Evolutionary conservation across 2,329 filamentous ascomycete genomes (phyloP), one percentile per base, ranked within the genome.

Genomic region (Talaromyces piceae): DNA sequence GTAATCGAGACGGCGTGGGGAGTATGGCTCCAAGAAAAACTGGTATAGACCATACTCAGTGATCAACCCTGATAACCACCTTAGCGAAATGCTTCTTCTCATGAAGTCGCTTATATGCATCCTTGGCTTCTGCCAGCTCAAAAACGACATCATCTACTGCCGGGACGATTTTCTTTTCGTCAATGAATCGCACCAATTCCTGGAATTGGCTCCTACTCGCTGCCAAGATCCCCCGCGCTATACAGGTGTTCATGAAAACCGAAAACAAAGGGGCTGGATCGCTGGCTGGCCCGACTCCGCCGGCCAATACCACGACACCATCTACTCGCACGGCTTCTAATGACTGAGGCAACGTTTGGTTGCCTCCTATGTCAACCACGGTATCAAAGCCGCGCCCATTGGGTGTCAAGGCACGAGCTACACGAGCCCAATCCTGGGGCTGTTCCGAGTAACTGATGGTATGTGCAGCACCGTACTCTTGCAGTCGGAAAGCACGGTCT

Each of bases 401-500:
- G 2, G 50, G 50, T 0, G 73, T 76, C 41, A 75, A 59, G 2
- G 54, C 55, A 26, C 63, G 59, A 3, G 71, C 71, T 52, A 74
- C 68, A 2, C 59, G 51, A 0, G 58, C 63, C 73, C 73, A 73
- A 45, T 72, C 68, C 3, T 43, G 48, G 0, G 67, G 66, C 5
- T 66, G 2, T 57, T 65, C 3, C 58, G 67, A 66, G 59, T 76
- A 77, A 58, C 77, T 77, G 61, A 77, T 69, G 0, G 55, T 58
- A 47, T 71, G 54, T 33, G 70, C 66, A 0, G 66, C 71, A 8
- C 72, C 71, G 7, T 75, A 67, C 55, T 76, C 74, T 63, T 76
- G 77, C 12, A 82, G 68, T 25, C 63, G 61, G 25, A 75, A 58
- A 0, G 75, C 73, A 60, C 82, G 82, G 2, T 70, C 69, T 12